phyloP scores from a whole-genome alignment of 1,139 yeast species.

The Wickerhamiella pararugosa region DNA sequence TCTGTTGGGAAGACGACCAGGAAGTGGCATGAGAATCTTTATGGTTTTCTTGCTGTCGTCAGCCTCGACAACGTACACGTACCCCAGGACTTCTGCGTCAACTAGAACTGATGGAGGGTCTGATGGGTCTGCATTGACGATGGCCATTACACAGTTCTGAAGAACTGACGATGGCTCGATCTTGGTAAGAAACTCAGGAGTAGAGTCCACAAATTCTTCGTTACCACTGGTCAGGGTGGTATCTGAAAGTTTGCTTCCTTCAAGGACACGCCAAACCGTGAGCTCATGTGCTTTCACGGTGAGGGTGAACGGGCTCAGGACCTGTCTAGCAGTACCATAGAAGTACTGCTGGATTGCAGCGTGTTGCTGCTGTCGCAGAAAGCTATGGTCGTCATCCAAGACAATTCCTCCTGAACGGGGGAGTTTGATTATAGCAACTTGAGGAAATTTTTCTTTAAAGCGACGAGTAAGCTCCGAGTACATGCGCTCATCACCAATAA shows the following conservation, averaged over 20 bases:
- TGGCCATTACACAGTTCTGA: constrained; percentile 62
- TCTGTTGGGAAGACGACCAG: constrained; percentile 67
- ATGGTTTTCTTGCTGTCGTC: constrained; percentile 59
- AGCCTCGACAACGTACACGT: constrained; percentile 40
- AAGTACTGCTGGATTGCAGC: constrained; percentile 73
- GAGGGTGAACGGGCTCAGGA: constrained; percentile 63
- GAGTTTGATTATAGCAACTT: constrained; percentile 40
- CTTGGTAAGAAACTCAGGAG: constrained; percentile 19
- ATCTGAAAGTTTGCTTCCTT: constrained; percentile 18
- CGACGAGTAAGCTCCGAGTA: constrained; percentile 48
- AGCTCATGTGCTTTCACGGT: constrained; percentile 39
- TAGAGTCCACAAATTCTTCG: constrained; percentile 7
- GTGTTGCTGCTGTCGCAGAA: constrained; percentile 56
- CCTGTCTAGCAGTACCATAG: constrained; percentile 55
- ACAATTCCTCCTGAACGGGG: constrained; percentile 63
- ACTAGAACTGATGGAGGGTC: constrained; percentile 38
- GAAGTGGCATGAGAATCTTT: constrained; percentile 70
- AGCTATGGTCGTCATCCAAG: constrained; percentile 50
- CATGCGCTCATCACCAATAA: constrained; percentile 37
- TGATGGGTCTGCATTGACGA: constrained; percentile 43
- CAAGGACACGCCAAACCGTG: constrained; percentile 36
- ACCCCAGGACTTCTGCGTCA: constrained; percentile 52
- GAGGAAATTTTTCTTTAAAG: constrained; percentile 27
- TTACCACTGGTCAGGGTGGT: constrained; percentile 4
- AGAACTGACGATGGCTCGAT: constrained; percentile 41